phyloP scores from a whole-genome alignment of 768 basidiomycete species.

The Tricholoma bakamatsutake region DNA sequence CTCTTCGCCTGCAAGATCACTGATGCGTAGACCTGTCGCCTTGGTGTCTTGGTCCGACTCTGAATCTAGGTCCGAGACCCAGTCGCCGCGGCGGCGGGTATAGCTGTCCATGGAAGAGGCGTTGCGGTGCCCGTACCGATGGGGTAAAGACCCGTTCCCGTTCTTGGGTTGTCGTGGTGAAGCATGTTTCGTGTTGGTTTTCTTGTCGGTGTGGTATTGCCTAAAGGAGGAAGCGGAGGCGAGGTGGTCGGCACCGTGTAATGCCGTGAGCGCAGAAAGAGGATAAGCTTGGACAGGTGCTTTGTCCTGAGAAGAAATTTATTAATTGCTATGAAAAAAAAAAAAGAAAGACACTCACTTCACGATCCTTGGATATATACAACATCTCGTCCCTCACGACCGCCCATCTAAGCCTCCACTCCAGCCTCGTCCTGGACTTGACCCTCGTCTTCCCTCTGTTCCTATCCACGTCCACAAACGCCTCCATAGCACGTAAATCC shows the following conservation, averaged over 20 bases:
- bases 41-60: background rate
- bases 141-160: background rate
- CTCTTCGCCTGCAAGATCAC: background rate
- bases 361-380: constrained; percentile 45
- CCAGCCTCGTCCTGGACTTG: constrained; percentile 29
- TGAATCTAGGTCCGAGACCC: background rate
- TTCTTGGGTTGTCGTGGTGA: background rate
- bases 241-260: constrained; percentile 42
- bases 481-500: background rate
- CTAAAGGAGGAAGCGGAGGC: constrained; percentile 4
- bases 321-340: background rate
- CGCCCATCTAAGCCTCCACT: constrained; percentile 62
- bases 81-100: background rate
- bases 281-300: constrained; percentile 34
- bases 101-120: background rate
- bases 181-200: background rate
- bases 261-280: constrained; percentile 32
- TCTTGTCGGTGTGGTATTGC: background rate
- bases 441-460: background rate
- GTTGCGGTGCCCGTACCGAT: background rate
- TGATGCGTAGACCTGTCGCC: background rate
- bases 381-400: constrained; percentile 54
- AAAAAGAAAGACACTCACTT: constrained; percentile 30
- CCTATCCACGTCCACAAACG: background rate
- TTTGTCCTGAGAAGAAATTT: constrained; percentile 26